Conservation (phyloP, 1,139 yeast species). For the Pneumocystis jirovecii region DNA sequence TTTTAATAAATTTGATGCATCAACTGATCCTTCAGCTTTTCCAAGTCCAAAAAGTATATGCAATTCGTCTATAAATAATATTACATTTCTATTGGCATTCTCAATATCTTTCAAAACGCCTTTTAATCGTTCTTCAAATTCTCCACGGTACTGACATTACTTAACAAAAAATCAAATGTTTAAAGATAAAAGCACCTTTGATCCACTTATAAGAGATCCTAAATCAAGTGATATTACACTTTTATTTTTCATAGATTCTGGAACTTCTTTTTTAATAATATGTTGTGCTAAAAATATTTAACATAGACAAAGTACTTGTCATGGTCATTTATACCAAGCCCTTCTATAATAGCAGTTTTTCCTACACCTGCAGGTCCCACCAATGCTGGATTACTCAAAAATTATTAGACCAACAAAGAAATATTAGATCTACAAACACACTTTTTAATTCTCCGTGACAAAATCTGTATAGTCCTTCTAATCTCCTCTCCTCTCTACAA, state of each 20-base stretch:
- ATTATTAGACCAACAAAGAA: background rate
- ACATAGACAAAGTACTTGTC: background rate
- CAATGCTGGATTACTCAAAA: background rate
- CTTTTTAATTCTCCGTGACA: constrained; percentile 83
- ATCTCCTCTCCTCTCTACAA: constrained; percentile 70
- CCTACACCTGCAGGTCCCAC: constrained; percentile 78
- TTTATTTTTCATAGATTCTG: constrained; percentile 80
- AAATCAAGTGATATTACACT: constrained; percentile 69
- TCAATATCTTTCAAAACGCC: constrained; percentile 75
- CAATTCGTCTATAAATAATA: constrained; percentile 81
- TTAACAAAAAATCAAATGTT: background rate
- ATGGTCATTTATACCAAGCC: constrained; percentile 28
- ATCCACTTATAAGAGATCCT: constrained; percentile 83
- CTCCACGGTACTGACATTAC: constrained; percentile 51
- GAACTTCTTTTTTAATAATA: constrained; percentile 80
- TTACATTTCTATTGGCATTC: constrained; percentile 59
- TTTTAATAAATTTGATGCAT: constrained; percentile 81
- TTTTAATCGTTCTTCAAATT: constrained; percentile 82
- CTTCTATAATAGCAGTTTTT: constrained; percentile 92
- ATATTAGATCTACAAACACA: constrained; percentile 73
- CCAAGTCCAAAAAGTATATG: constrained; percentile 87
- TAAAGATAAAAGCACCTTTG: constrained; percentile 31
- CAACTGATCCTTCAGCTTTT: constrained; percentile 89
- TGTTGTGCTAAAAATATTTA: constrained; percentile 46
- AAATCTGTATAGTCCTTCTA: constrained; percentile 75